Evolutionary conservation across 2,329 filamentous ascomycete species (phyloP).

Genomic region (Alternaria ethzedia): DNA sequence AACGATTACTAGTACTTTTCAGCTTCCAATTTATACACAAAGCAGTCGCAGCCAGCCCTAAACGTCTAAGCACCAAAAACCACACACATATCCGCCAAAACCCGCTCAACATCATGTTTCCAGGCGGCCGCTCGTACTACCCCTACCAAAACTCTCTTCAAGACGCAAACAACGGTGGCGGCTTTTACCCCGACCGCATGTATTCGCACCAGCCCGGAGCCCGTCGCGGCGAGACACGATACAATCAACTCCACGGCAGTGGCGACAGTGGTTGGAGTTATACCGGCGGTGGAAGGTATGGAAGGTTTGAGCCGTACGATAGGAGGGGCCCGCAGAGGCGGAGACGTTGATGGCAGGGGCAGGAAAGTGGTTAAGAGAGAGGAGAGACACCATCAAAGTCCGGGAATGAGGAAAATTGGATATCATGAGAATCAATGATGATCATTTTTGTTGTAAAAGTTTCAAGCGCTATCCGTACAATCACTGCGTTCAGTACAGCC

Average conservation of each 20-base stretch:
- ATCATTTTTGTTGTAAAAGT: neutral
- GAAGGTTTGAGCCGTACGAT: constrained; percentile 5
- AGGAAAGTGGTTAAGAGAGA: neutral
- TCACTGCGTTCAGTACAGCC: neutral
- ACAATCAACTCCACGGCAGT: neutral
- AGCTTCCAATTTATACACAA: neutral
- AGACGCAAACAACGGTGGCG: neutral
- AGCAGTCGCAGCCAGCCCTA: neutral
- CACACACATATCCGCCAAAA: neutral
- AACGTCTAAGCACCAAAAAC: neutral
- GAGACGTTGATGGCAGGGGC: neutral
- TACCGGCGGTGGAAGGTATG: constrained; percentile 4
- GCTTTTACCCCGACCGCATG: constrained; percentile 5
- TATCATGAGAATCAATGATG: neutral
- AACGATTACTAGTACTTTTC: neutral
- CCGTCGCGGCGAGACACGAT: neutral
- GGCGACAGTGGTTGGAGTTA: constrained; percentile 2
- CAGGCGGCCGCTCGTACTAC: neutral
- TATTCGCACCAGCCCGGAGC: constrained; percentile 1
- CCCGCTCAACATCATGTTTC: neutral
- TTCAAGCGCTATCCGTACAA: neutral
- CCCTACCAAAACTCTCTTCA: neutral
- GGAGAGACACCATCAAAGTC: neutral
- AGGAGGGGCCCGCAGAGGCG: neutral
- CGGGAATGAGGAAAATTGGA: neutral